Base-by-base conservation (phyloP, 768 basidiomycete species). In the Chalciporus pseudorubinellus region DNA sequence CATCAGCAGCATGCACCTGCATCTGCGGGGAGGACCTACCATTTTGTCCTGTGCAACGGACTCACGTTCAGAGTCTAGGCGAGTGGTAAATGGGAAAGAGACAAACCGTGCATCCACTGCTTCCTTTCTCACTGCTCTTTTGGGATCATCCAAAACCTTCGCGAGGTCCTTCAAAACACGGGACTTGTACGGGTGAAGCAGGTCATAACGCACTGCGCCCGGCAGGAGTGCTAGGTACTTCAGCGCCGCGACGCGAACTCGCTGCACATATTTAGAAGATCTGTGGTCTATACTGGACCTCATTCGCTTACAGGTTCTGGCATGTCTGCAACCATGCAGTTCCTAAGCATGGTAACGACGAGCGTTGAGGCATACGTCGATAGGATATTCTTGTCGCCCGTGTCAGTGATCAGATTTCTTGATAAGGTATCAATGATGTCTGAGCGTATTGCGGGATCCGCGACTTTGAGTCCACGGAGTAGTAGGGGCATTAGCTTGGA, bases 401-500 rank as follows among this genome's bases (percentile, higher is more conserved):
- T 73, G 57, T 78, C 74, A 1, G 81, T 79, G 38, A 82, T 79
- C 8, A 89, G 82, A 6, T 91, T 82, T 1, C 83, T 77, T 9
- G 83, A 77, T 33, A 98, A 76, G 9, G 85, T 87, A 47, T 89
- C 82, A 50, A 98, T 88, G 44, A 94, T 85, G 69, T 87, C 85
- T 14, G 80, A 77, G 20, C 92, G 84, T 53, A 95, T 82, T 22
- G 81, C 77, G 9, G 80, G 69, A 64, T 92, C 85, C 4, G 85
- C 81, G 4, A 97, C 72, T 38, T 89, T 84, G 16, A 98, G 79
- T 4, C 92, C 88, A 14, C 89, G 88, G 39, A 99, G 72, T 5
- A 99, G 76, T 13, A 98, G 77, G 1, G 97, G 94, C 58, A 98
- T 80, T 12, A 98, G 79, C 95, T 98, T n/a, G 59, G 11, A 13